These are phyloP conservation scores for Lasiodiplodia theobromae DNA, from an alignment of 2,329 filamentous ascomycete species.

Conservation along the genomic window DNA sequence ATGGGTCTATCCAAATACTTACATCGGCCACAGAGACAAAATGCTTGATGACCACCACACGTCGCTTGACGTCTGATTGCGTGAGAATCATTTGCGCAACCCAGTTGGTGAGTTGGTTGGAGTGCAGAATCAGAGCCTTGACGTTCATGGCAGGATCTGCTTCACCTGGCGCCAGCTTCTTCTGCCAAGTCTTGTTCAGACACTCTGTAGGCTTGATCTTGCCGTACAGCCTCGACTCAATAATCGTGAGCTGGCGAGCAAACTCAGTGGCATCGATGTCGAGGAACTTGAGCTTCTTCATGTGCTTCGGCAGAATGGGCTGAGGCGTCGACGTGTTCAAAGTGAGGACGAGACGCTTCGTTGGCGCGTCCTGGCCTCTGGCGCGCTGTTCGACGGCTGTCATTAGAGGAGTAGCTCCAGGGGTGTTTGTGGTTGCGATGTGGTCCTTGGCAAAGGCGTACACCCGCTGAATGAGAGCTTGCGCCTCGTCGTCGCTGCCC, in stretches of 20 bases:
- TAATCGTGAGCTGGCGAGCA: slow-evolving; percentile 95
- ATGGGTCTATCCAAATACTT: slow-evolving; percentile 50
- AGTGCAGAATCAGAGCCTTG: slow-evolving; percentile 94
- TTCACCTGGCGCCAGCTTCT: slow-evolving; percentile 83
- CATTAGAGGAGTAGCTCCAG: slow-evolving; percentile 84
- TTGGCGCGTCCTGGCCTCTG: slow-evolving; percentile 84
- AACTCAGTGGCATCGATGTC: slow-evolving; percentile 97
- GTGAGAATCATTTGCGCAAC: slow-evolving; percentile 98
- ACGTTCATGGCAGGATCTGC: slow-evolving; percentile 91
- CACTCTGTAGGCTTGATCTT: slow-evolving; percentile 97
- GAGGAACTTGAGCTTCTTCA: slow-evolving; percentile 99
- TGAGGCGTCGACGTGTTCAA: slow-evolving; percentile 81
- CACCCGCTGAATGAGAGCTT: slow-evolving; percentile 84
- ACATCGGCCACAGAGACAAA: slow-evolving; percentile 97
- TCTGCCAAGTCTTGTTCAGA: slow-evolving; percentile 98
- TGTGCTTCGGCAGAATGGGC: slow-evolving; percentile 96
- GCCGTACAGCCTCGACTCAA: slow-evolving; percentile 91
- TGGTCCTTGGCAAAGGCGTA: slow-evolving; percentile 91
- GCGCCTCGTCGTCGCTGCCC: slow-evolving; percentile 81
- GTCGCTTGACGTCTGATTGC: slow-evolving; percentile 92
- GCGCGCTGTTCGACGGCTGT: slow-evolving; percentile 87
- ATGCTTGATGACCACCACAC: slow-evolving; percentile 97
- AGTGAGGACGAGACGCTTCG: slow-evolving; percentile 86
- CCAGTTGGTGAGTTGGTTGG: slow-evolving; percentile 99
- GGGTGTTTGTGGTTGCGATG: slow-evolving; percentile 91